Conservation (phyloP, 805 yeast species). For the Cyberlindnera euphorbiiphila region DNA sequence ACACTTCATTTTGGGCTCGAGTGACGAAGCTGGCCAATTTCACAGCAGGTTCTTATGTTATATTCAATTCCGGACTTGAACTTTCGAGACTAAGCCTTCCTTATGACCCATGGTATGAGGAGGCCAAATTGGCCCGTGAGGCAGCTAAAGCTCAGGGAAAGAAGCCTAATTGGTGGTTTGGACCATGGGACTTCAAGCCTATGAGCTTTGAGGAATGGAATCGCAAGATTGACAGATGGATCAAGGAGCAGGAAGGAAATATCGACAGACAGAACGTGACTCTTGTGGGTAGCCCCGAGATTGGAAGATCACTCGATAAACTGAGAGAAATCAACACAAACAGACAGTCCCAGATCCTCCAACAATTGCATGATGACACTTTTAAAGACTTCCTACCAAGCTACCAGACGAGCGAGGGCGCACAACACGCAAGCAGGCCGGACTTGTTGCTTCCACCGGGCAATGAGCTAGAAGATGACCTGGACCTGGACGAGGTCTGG, state of each 20-base stretch:
- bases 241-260: slow-evolving; percentile 19
- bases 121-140: slow-evolving; percentile 52
- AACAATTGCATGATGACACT: slow-evolving; percentile 15
- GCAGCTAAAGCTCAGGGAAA: slow-evolving; percentile 42
- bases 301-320: slow-evolving; percentile 17
- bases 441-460: slow-evolving; percentile 17
- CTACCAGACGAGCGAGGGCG: slow-evolving; percentile 11
- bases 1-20: slow-evolving; percentile 27
- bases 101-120: slow-evolving; percentile 71
- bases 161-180: slow-evolving; percentile 59
- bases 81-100: slow-evolving; percentile 43
- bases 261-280: slow-evolving; percentile 10
- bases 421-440: slow-evolving; percentile 12
- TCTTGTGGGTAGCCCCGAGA: slow-evolving; percentile 15
- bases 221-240: slow-evolving; percentile 24
- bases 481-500: slow-evolving; percentile 27
- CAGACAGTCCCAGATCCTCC: slow-evolving; percentile 22
- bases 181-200: slow-evolving; percentile 56
- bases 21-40: slow-evolving; percentile 32
- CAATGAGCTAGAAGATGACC: slow-evolving; percentile 21
- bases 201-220: slow-evolving; percentile 40
- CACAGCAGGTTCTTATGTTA: slow-evolving; percentile 41
- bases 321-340: slow-evolving; percentile 15
- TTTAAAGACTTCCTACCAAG: slow-evolving; percentile 20
- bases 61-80: slow-evolving; percentile 58